Evolutionary conservation across 2,329 filamentous ascomycete species (phyloP).

Genomic region (Scedosporium dehoogii): DNA sequence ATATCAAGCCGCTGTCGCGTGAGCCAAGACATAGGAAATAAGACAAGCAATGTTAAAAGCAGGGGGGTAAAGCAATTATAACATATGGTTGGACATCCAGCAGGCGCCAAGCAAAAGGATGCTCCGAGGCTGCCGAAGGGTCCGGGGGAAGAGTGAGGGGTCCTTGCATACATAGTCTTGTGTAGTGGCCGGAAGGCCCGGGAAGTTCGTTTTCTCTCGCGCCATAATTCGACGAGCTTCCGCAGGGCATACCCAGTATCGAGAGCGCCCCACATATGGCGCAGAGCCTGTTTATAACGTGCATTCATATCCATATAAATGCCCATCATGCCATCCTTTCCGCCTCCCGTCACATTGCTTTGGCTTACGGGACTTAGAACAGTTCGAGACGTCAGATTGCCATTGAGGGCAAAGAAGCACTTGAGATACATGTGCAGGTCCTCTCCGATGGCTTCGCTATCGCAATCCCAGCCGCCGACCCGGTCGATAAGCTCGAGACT

Average conservation of each 20-base stretch:
- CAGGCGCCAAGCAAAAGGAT: no score
- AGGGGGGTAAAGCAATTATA: not conserved
- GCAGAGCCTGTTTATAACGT: conserved; percentile 61
- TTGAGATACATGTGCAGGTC: conserved; percentile 72
- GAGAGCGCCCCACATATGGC: conserved; percentile 68
- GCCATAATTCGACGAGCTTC: conserved; percentile 47
- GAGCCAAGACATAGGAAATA: not conserved
- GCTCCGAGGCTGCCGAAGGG: not conserved
- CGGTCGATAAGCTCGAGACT: conserved; percentile 56
- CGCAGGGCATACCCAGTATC: conserved; percentile 58
- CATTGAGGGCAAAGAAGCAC: conserved; percentile 65
- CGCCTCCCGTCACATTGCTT: conserved; percentile 57
- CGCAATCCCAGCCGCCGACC: conserved; percentile 64
- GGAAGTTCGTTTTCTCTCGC: conserved; percentile 45
- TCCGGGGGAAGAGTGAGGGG: not conserved
- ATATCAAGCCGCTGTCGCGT: not conserved
- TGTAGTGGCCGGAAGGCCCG: conserved; percentile 47
- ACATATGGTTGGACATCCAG: not conserved
- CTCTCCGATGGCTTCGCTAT: conserved; percentile 62
- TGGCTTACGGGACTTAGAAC: conserved; percentile 62
- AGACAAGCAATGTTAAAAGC: not conserved
- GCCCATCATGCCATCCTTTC: conserved; percentile 40
- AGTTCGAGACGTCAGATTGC: conserved; percentile 54
- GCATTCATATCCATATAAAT: conserved; percentile 49
- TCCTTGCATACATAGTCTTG: conserved; percentile 26